Percentiles rank a stretch among this genome's conserved stretches.
Evolutionary conservation across 768 basidiomycete genomes (phyloP).

Genomic region (Phanerochaete carnosa): DNA sequence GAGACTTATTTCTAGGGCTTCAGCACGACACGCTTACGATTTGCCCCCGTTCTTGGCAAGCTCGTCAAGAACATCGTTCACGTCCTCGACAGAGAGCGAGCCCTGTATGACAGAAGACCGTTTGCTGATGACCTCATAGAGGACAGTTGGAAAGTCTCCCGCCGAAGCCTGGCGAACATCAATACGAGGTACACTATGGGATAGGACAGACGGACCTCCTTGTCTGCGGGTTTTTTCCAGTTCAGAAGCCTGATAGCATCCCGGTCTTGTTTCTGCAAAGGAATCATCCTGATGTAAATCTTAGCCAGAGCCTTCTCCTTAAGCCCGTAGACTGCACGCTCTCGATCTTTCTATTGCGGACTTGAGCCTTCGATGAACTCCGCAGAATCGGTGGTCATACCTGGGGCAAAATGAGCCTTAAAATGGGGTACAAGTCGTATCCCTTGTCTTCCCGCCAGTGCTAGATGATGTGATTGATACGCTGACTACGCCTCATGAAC

Average conservation of each 20-base stretch:
- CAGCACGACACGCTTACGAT: slow-evolving; percentile 45
- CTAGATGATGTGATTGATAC: slow-evolving; percentile 33
- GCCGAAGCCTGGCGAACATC: slow-evolving; percentile 50
- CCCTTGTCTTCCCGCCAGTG: slow-evolving; percentile 89
- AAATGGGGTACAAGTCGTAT: slow-evolving; percentile 82
- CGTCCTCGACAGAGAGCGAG: slow-evolving; percentile 71
- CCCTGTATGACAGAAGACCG: slow-evolving; percentile 79
- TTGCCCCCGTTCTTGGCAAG: slow-evolving; percentile 70
- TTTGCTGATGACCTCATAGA: slow-evolving; percentile 83
- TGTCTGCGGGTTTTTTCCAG: slow-evolving; percentile 84
- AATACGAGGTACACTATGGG: not conserved
- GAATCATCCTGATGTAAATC: slow-evolving; percentile 86
- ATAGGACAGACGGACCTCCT: slow-evolving; percentile 44
- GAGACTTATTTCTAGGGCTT: not conserved
- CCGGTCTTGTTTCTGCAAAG: slow-evolving; percentile 72
- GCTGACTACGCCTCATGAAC: slow-evolving; percentile 2
- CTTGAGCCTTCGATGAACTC: not conserved
- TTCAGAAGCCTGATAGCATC: slow-evolving; percentile 81
- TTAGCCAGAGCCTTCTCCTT: slow-evolving; percentile 96
- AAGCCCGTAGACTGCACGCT: slow-evolving; percentile 87
- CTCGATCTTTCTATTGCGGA: slow-evolving; percentile 77
- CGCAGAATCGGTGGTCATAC: slow-evolving; percentile 31
- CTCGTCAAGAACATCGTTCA: slow-evolving; percentile 81
- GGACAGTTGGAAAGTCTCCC: slow-evolving; percentile 85
- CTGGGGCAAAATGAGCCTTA: slow-evolving; percentile 90